Percentiles rank a stretch among this genome's conserved stretches.
phyloP scores from a whole-genome alignment of 805 yeast genomes.

The Lipomyces starkeyi region DNA sequence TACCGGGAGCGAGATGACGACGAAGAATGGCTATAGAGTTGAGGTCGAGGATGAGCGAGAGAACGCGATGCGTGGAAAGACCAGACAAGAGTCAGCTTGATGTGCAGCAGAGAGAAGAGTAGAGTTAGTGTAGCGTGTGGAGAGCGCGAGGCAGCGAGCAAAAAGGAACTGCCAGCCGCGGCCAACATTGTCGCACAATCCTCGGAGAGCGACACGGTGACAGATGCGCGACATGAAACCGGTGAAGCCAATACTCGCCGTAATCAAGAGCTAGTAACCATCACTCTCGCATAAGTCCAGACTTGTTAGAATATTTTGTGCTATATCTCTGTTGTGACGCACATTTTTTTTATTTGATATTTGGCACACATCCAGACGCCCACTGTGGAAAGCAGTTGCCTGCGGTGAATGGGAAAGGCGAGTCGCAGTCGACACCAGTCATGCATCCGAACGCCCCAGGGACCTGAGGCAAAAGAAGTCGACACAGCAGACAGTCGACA shows the following conservation, averaged over 20 bases:
- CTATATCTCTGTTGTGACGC: too few relatives aligned
- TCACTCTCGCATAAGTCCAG: too few relatives aligned
- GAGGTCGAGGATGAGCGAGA: constrained; percentile 3
- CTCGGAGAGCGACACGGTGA: background rate
- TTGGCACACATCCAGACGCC: too few relatives aligned
- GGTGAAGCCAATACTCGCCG: background rate
- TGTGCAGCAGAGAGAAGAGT: background rate
- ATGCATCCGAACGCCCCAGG: too few relatives aligned
- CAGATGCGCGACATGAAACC: background rate
- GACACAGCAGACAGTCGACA: too few relatives aligned
- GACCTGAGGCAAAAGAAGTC: too few relatives aligned
- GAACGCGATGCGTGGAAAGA: background rate
- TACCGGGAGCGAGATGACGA: constrained; percentile 1
- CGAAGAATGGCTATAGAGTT: background rate
- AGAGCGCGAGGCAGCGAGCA: constrained; percentile 2
- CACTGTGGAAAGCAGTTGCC: too few relatives aligned
- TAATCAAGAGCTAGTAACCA: too few relatives aligned
- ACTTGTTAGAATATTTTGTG: too few relatives aligned
- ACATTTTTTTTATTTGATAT: too few relatives aligned
- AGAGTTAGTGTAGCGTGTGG: background rate
- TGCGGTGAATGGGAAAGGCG: too few relatives aligned
- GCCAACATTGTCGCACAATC: background rate
- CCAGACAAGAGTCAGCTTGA: background rate
- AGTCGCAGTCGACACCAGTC: too few relatives aligned
- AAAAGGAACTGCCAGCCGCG: background rate